Base-by-base conservation (phyloP, 495 filamentous ascomycete genomes). In the Penicillium robsamsonii region DNA sequence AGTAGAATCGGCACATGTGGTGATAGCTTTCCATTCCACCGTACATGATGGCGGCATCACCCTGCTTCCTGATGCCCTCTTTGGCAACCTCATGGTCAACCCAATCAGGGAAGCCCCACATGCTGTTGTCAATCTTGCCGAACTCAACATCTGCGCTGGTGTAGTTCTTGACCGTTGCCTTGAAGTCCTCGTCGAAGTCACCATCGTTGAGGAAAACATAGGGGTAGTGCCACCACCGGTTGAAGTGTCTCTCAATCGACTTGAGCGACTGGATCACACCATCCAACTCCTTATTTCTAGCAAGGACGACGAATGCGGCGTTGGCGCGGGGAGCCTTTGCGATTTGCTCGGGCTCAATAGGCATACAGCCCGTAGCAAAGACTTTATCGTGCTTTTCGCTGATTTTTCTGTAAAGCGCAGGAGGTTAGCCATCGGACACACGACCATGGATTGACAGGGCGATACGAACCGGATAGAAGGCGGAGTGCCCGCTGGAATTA, bases 1-100 rank as follows among this genome's bases (percentile, higher is more conserved):
- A 98, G 78, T 99, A 99, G 79, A 99, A 99, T 52, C 95, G 81
- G 73, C 91, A 96, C 91, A 96, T 96, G 75, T 95, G 87, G 68
- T 99, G 94, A 70, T 99, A 99, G 75, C 92, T 96, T 66, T 97
- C 95, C 84, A 99, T 92, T 22, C 94, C 94, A 73, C 94, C 94
- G 71, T 99, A 99, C 94, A 99, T 99, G 75, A 99, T 97, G 37
- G 95, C 94, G 50, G 87, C 86, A 76, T 99, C 94, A 64, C 94
- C 94, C 71, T 99, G 94, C 75, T 96, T 94, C 46, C 86, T 80
- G 62, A 99, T 91, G 55, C 92, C 93, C 72, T 99, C 94, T 76
- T 91, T 92, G 53, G 92, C 94, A 33, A 96, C 91, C 66, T 91
- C 91, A 41, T 83, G 79, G 70, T 99, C 91, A 55, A 94, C 87